These are phyloP conservation scores for Cystofilobasidium ferigula DNA, from an alignment of 768 basidiomycete species.

Conservation along the genomic window DNA sequence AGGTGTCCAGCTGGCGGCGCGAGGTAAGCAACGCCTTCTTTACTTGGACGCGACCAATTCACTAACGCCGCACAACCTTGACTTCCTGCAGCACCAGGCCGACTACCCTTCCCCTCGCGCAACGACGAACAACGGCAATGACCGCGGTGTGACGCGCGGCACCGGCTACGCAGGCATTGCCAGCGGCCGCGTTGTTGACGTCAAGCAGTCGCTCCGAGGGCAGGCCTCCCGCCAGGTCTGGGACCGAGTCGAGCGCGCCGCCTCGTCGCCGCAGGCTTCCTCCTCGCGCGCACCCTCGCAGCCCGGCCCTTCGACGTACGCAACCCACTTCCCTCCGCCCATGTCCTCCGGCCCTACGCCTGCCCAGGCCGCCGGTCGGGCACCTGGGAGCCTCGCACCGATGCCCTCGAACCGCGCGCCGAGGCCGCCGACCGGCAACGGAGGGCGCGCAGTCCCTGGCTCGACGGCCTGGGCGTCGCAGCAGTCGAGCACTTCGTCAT, in stretches of 20 bases:
- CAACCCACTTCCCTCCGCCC: constrained; percentile 40
- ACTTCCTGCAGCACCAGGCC: neutral
- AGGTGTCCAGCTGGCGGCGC: neutral
- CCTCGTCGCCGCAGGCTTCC: constrained; percentile 34
- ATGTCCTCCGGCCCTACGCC: constrained; percentile 20
- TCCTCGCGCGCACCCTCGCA: constrained; percentile 21
- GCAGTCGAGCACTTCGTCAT: constrained; percentile 15
- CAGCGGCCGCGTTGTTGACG: constrained; percentile 70
- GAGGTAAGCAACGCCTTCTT: neutral
- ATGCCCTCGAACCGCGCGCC: constrained; percentile 32
- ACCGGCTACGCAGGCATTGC: constrained; percentile 61
- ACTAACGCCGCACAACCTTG: too few relatives aligned
- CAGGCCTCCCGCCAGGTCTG: constrained; percentile 55
- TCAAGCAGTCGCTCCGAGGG: constrained; percentile 57
- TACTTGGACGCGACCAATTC: too few relatives aligned
- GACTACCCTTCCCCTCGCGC: neutral
- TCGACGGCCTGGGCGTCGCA: constrained; percentile 34
- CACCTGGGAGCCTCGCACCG: constrained; percentile 33
- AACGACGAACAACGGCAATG: neutral
- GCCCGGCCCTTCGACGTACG: constrained; percentile 27
- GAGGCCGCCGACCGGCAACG: constrained; percentile 44
- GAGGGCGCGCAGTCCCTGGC: constrained; percentile 19
- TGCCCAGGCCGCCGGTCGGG: constrained; percentile 31
- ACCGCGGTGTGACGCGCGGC: neutral
- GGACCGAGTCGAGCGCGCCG: constrained; percentile 80